Percentiles rank a stretch among this genome's conserved stretches.
phyloP scores from a whole-genome alignment of 1,139 yeast species.

The Geotrichum reessii region DNA sequence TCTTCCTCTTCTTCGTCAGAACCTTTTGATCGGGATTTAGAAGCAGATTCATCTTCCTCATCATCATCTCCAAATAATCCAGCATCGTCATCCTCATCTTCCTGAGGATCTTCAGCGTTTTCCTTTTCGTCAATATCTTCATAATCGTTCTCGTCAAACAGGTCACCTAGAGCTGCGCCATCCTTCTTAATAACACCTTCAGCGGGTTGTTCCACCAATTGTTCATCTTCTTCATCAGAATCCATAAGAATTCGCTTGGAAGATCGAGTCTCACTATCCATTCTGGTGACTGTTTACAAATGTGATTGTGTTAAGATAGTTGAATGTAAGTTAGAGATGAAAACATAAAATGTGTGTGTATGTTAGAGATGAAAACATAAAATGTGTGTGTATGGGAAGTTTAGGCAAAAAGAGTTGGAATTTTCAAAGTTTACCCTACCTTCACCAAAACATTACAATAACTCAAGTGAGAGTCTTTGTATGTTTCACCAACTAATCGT shows the following conservation, averaged over 20 bases:
- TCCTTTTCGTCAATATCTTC: conserved; percentile 21
- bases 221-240: conserved; percentile 20
- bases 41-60: conserved; percentile 17
- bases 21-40: neutral
- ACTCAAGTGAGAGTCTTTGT: too few species aligned
- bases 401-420: neutral
- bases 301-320: neutral
- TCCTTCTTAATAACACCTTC: conserved; percentile 8
- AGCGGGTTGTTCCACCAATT: conserved; percentile 9
- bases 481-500: neutral
- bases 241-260: conserved; percentile 15
- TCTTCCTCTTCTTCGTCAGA: conserved; percentile 14
- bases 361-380: too few species aligned
- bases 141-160: conserved; percentile 23
- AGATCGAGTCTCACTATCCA: neutral
- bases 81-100: conserved; percentile 19
- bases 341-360: too few species aligned
- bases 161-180: conserved; percentile 14
- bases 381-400: neutral
- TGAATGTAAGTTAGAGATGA: neutral
- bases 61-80: conserved; percentile 19
- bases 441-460: neutral
- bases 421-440: neutral
- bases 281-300: neutral
- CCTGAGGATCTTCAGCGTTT: conserved; percentile 16